A percentile compares a stretch with the other conserved stretches of the same genome.
Evolutionary conservation across 768 basidiomycete genomes (phyloP).

Genomic region (Auriculariales sp.): DNA sequence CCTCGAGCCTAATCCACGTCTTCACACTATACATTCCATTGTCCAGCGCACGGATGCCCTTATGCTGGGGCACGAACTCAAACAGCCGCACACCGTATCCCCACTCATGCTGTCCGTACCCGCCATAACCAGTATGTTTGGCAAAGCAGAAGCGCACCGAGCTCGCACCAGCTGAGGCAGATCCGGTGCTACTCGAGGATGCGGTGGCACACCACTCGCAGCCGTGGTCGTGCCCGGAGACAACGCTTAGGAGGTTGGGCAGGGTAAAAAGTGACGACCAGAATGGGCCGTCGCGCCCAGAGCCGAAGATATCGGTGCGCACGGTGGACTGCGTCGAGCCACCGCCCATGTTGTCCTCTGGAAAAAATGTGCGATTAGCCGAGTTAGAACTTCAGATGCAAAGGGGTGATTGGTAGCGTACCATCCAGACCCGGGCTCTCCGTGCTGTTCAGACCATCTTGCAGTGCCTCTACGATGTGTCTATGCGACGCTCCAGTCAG

Average conservation of each 20-base stretch:
- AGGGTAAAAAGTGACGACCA: slow-evolving; percentile 39
- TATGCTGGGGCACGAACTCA: slow-evolving; percentile 36
- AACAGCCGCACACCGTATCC: slow-evolving; percentile 53
- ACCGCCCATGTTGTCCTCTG: slow-evolving; percentile 35
- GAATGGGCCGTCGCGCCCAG: slow-evolving; percentile 41
- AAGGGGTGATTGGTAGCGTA: slow-evolving; percentile 9
- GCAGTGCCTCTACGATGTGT: slow-evolving; percentile 20
- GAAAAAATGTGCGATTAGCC: neutral
- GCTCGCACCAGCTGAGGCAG: slow-evolving; percentile 25
- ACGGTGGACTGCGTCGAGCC: slow-evolving; percentile 50
- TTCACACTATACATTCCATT: slow-evolving; percentile 24
- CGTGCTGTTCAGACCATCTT: slow-evolving; percentile 22
- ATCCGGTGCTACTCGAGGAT: too few relatives aligned
- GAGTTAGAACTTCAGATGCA: neutral
- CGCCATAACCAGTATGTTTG: slow-evolving; percentile 57
- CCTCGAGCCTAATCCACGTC: slow-evolving; percentile 53
- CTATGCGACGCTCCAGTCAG: slow-evolving; percentile 9
- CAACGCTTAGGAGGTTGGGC: slow-evolving; percentile 48
- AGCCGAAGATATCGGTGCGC: slow-evolving; percentile 14
- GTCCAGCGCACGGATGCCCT: slow-evolving; percentile 12
- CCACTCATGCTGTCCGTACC: slow-evolving; percentile 39
- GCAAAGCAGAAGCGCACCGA: slow-evolving; percentile 66
- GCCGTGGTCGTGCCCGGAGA: slow-evolving; percentile 69
- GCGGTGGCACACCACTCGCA: slow-evolving; percentile 70
- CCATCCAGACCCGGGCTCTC: slow-evolving; percentile 29